Base-by-base conservation (phyloP, 2,329 filamentous ascomycete genomes). In the Curvularia sp. region DNA sequence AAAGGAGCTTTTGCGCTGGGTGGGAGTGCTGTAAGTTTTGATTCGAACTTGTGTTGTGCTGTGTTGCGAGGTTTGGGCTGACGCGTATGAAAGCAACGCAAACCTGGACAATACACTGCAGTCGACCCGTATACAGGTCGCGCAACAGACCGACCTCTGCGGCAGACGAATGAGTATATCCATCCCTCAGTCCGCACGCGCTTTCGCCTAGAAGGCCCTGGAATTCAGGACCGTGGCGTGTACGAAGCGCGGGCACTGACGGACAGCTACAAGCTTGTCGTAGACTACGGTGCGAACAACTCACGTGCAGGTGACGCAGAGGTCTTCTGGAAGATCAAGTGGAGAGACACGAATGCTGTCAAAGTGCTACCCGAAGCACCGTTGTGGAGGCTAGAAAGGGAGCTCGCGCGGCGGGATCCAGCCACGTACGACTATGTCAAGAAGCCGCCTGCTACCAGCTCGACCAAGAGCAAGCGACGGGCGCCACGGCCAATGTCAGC, bases 81-180 rank as follows among this genome's bases (percentile, higher is more conserved):
- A 63, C 36, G 49, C 32, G 36, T 5, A 10, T 63, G 68, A 2
- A 53, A 75, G 57, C 69, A 76, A 25, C 76, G 82, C 47, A 82
- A 79, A 5, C 82, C 82, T 7, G 82, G 82, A 21, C 70, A 75
- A 36, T 83, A 84, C 64, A 76, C 73, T 42, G 77, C 75, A n/a
- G 71, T 78, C 1, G 78, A 83, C 63, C 82, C 81, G 4, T 63
- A 71, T 30, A 79, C 76, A 13, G 78, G 80, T 39, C 71, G 72
- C 21, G 52, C 72, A 32, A 83, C 80, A 5, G 66, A 77, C 19
- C 74, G 79, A 1, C 79, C 80, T 1, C 74, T 84, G 30, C 71
- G 76, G 30, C 75, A 82, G 55, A 84, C 82, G 23, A 78, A 81
- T 62, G 82, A 84, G 69, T 84, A 83, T 64, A 80, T 84, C 28